Evolutionary conservation across 2,329 filamentous ascomycete species (phyloP), one percentile per base, ranked within the genome.

Genomic region (Epichloe glyceriae): DNA sequence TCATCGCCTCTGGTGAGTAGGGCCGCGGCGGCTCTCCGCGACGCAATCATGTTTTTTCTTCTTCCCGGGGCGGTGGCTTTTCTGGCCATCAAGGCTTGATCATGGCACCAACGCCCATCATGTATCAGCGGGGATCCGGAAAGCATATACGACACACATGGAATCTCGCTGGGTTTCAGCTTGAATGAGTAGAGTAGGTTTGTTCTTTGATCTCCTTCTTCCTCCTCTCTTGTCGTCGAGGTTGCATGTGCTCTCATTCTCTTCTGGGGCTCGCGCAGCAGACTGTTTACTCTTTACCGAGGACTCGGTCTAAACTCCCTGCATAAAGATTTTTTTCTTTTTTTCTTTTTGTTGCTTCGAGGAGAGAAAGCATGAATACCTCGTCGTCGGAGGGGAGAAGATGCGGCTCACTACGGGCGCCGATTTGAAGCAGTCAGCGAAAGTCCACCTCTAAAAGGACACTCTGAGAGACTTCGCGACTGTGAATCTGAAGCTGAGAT

Each of bases 1-100:
- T 93, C 73, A 86, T 93, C 72, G 87, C 87, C 67, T 88, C 86
- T 73, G 86, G 87, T 93, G 82, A 91, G 87, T 91, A 70, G 68
- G 26, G 48, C 42, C n/a, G 15, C 17, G 34, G n/a, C 12, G 48
- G 37, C 41, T 46, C 35, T 46, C 37, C 10, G 35, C 20, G 47
- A 57, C 14, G 33, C 33, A 14, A 43, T 14, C 7, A 26, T 40
- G n/a, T n/a, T n/a, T n/a, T 10, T 30, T 45, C 15, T 8, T 33
- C 20, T 37, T 5, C 39, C 26, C 26, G 46, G 33, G 40, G 46
- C 50, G 46, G 45, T n/a, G 34, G 47, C 40, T 38, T 44, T 44
- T 44, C 12, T 4, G 14, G 19, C 30, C 26, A 5, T 15, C 15
- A 37, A 22, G 30, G 12, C 17, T 17, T 35, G 5, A 8, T 12